These are phyloP conservation scores for Metarhizium guizhouense DNA, from an alignment of 2,329 filamentous ascomycete genomes.

Conservation along the genomic window DNA sequence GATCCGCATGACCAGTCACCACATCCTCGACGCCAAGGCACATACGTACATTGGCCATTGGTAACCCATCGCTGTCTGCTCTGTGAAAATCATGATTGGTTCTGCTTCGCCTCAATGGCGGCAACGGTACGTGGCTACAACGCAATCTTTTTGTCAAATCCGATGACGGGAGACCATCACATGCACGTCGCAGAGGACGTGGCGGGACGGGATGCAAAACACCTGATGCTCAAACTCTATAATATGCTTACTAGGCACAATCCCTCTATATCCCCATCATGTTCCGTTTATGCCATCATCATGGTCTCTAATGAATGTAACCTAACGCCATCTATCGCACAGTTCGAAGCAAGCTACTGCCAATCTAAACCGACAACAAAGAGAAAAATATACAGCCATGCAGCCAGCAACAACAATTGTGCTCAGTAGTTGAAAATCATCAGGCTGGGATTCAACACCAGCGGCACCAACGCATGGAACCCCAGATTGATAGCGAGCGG, in stretches of 20 bases:
- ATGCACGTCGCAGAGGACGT: background rate
- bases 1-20: no score
- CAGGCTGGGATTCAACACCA: constrained; percentile 52
- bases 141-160: background rate
- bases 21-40: no score
- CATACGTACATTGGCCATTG: no score
- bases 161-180: background rate
- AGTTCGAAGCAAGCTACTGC: background rate
- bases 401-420: no score
- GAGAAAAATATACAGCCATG: background rate
- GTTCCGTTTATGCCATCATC: no score
- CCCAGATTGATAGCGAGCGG: constrained; percentile 38
- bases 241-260: background rate
- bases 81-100: no score
- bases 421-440: constrained; percentile 32
- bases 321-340: background rate
- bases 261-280: background rate
- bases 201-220: background rate
- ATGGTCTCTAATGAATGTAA: background rate
- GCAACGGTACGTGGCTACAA: background rate
- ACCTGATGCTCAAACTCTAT: background rate
- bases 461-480: constrained; percentile 41
- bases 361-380: background rate
- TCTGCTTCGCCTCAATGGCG: no score
- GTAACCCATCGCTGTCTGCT: no score